Evolutionary conservation across 1,284 basidiomycete genomes (phyloP), one percentile per base, ranked within the genome.

Genomic region (Wolfiporia cocos): DNA sequence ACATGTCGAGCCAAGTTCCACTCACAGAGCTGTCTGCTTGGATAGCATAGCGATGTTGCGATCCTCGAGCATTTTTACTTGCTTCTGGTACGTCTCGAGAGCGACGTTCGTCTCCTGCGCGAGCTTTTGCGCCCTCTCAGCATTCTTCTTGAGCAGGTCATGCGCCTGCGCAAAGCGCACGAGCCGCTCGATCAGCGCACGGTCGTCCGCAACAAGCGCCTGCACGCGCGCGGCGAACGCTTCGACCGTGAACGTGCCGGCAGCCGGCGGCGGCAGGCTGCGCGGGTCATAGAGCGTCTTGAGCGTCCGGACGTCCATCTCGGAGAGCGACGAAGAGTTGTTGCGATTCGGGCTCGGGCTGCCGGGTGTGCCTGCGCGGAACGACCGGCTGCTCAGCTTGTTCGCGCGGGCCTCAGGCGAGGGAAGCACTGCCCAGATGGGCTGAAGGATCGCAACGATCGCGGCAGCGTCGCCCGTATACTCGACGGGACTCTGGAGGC

Each of bases 111-210:
- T 86, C 44, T 92, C 90, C 58, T 84, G 79, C 2, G 89, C 90
- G 19, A 95, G 72, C 61, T 89, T 90, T 68, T 92, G 87, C 10
- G 91, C 91, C 37, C 88, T 74, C 52, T 88, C 86, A 15, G 91
- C 91, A 58, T 94, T 94, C 64, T 83, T 86, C 73, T 91, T 92
- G 49, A 92, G 71, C 49, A 92, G 57, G 53, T 93, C 91, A 50
- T 92, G 85, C 39, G 90, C 88, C 60, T 88, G 81, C 1, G 87
- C 89, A 53, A 90, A 87, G 21, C 88, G 77, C 41, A 91, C 68
- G 38, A 92, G 67, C 34, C 91, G 76, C 60, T 91, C 89, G 50
- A 92, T 86, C 49, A 95, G 63, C 11, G 86, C 71, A 17, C 80
- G 77, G 53, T 92, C 90, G 61, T 94, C 92, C 34, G 75, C 69